Evolutionary conservation across 352 stramenopile genomes (phyloP), one percentile per base, ranked within the genome.

Genomic region (Phytophthora pini): DNA sequence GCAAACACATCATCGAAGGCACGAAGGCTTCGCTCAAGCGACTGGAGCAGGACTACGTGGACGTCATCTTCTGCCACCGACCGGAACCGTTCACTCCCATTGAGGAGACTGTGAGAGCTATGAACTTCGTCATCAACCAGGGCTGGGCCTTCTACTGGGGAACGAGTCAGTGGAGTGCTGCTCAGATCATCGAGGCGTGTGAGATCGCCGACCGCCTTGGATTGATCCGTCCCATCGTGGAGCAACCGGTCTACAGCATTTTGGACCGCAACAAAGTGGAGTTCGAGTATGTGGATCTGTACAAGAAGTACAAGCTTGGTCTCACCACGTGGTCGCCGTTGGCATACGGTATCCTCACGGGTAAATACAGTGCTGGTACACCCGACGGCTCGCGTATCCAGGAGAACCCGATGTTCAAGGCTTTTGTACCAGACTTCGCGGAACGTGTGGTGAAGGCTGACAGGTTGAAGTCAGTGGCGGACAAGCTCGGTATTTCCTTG

Each of bases 401-500:
- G 7, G 29, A 34, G 4, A 34, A 34, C 7, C 29, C 29, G 7
- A 11, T 34, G 46, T 53, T 49, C 27, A 48, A 56, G 59, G 17
- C 22, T 8, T 60, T 40, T 5, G 31, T 29, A 1, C 55, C 64
- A 31, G 44, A 72, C 31, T 51, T 73, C 8, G 48, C 39, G 4
- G 52, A 69, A 2, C 44, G 46, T 0, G 65, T 68, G 3, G 54
- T 53, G 27, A 79, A 79, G 39, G 53, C 64, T 17, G 48, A 78
- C 56, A 57, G 74, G 47, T 51, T 81, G 1, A 69, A 81, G 39
- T 52, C 68, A 11, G 56, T 84, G 22, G 74, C 77, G 2, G 62
- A 76, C 10, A 43, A 84, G 52, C 47, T 90, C 8, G 76, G 67
- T 2, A 80, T 79, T 46, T 70, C 58, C 11, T 51, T 83, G 15